Evolutionary conservation across 805 yeast species (phyloP).

Genomic region (Saturnispora dispora): DNA sequence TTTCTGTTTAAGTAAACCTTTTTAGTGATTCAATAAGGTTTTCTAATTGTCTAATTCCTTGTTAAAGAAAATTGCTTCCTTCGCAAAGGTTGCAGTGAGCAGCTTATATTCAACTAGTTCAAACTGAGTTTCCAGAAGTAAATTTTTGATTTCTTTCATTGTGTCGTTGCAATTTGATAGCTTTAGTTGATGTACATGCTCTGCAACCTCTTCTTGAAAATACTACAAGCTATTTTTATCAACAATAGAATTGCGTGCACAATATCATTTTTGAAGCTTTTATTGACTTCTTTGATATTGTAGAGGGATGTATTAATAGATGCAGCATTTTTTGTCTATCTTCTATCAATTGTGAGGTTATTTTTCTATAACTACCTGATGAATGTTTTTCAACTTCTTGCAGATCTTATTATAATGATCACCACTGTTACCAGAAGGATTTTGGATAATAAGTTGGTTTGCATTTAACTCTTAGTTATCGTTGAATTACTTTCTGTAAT

Average conservation of each 20-base stretch:
- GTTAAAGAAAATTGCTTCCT: background rate
- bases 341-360: too few relatives aligned
- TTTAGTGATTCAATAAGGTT: background rate
- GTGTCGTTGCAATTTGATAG: background rate
- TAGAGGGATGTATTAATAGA: background rate
- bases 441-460: too few relatives aligned
- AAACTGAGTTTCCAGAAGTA: background rate
- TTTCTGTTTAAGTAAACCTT: background rate
- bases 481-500: background rate
- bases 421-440: too few relatives aligned
- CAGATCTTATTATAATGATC: too few relatives aligned
- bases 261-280: background rate
- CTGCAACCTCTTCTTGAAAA: background rate
- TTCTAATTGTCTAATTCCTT: background rate
- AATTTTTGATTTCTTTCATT: background rate
- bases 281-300: background rate
- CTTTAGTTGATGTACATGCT: background rate
- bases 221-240: conserved; percentile 1
- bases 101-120: background rate
- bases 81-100: background rate
- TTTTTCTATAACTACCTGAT: too few relatives aligned
- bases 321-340: too few relatives aligned
- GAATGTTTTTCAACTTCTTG: too few relatives aligned
- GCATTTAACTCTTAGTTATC: too few relatives aligned
- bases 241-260: conserved; percentile 1